phyloP scores from a whole-genome alignment of 306 rosid species.

The Hippophae rhamnoides region DNA sequence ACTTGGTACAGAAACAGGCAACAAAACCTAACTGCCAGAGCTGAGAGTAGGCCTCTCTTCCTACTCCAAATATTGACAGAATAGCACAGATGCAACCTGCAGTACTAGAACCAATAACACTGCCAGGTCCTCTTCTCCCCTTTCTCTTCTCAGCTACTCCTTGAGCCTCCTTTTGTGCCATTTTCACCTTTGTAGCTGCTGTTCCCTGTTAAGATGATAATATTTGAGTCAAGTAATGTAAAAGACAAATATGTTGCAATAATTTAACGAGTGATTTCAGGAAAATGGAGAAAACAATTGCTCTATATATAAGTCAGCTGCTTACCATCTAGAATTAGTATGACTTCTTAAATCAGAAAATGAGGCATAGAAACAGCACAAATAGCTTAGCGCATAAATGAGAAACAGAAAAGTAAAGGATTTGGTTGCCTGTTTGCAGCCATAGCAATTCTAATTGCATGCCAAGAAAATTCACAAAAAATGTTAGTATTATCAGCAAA shows the following conservation, averaged over 20 bases:
- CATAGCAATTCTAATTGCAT: no score
- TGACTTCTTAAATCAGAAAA: not conserved
- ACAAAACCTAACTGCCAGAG: conserved; percentile 90
- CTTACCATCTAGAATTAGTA: not conserved
- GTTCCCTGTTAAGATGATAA: conserved; percentile 50
- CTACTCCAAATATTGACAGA: conserved; percentile 52
- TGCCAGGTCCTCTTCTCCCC: conserved; percentile 94
- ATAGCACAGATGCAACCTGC: conserved; percentile 88
- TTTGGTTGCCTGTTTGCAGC: not conserved
- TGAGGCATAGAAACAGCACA: not conserved
- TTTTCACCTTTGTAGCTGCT: conserved; percentile 81
- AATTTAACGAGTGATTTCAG: no score
- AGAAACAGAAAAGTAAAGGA: not conserved
- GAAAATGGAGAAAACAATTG: no score
- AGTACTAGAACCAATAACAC: conserved; percentile 96
- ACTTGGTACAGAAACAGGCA: conserved; percentile 94
- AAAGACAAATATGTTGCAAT: not conserved
- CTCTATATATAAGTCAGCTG: no score
- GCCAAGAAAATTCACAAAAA: no score
- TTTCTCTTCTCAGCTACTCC: conserved; percentile 92
- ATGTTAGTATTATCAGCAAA: no score
- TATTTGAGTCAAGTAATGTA: not conserved
- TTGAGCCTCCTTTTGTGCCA: conserved; percentile 82
- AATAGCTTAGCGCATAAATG: no score
- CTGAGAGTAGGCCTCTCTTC: conserved; percentile 53